phyloP scores from a whole-genome alignment of 495 filamentous ascomycete species.

The Aspergillus haitiensis region DNA sequence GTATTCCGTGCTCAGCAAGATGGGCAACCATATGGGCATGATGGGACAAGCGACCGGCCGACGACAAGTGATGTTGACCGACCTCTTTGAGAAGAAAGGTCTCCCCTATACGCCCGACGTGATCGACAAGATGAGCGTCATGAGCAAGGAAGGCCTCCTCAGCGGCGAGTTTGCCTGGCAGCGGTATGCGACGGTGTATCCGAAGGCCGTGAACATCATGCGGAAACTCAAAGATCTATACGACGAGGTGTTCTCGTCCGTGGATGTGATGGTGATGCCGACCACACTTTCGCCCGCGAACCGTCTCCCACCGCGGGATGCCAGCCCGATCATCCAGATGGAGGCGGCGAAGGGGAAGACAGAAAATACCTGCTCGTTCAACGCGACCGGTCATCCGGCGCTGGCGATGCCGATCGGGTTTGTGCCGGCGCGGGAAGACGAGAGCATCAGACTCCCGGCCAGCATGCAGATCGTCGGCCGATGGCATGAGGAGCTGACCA shows the following conservation, averaged over 20 bases:
- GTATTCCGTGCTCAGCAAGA: not conserved
- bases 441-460: constrained; percentile 44
- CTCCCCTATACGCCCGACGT: constrained; percentile 3
- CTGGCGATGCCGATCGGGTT: constrained; percentile 16
- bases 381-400: constrained; percentile 9
- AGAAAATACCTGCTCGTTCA: constrained; percentile 10
- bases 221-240: constrained; percentile 38
- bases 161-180: constrained; percentile 13
- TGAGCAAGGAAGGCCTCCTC: constrained; percentile 6
- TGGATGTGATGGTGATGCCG: constrained; percentile 12
- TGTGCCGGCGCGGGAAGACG: constrained; percentile 8
- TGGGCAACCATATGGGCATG: not conserved
- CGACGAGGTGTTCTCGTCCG: constrained; percentile 20
- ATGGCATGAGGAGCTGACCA: constrained; percentile 43
- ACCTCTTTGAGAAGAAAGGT: not conserved
- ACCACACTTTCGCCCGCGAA: not conserved
- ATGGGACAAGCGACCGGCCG: not conserved
- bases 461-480: constrained; percentile 53
- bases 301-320: not conserved
- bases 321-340: constrained; percentile 4
- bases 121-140: not conserved
- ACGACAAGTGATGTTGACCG: constrained; percentile 4
- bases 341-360: constrained; percentile 3
- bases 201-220: constrained; percentile 33
- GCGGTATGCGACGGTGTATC: constrained; percentile 2